phyloP scores from a whole-genome alignment of 495 filamentous ascomycete genomes.

The Lindgomyces ingoldianus region DNA sequence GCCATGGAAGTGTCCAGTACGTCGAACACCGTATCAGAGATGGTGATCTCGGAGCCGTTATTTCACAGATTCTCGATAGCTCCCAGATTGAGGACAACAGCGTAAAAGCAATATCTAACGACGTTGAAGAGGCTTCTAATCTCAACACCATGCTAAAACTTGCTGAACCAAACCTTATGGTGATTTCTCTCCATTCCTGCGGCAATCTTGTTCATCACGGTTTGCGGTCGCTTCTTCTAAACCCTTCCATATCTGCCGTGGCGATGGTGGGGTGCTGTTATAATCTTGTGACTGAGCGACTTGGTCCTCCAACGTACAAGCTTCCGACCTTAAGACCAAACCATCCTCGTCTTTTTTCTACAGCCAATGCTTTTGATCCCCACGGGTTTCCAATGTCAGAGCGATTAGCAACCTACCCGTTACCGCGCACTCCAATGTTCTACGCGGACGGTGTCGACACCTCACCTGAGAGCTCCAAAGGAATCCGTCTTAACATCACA shows the following conservation, averaged over 20 bases:
- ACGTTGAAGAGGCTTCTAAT: slow-evolving; percentile 27
- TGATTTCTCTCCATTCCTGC: slow-evolving; percentile 94
- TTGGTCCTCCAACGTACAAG: slow-evolving; percentile 84
- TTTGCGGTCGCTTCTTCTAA: slow-evolving; percentile 78
- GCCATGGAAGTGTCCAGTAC: slow-evolving; percentile 54
- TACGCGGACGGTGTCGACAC: slow-evolving; percentile 37
- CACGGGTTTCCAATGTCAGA: slow-evolving; percentile 93
- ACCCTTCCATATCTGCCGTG: slow-evolving; percentile 79
- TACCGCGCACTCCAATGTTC: slow-evolving; percentile 6
- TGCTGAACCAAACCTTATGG: slow-evolving; percentile 58
- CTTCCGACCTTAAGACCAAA: slow-evolving; percentile 63
- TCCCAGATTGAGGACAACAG: slow-evolving; percentile 12
- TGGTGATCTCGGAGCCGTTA: slow-evolving; percentile 43
- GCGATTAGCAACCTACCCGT: slow-evolving; percentile 58
- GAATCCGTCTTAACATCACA: slow-evolving; percentile 88
- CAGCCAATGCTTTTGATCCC: slow-evolving; percentile 69
- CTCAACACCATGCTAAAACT: slow-evolving; percentile 39
- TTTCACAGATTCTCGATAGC: slow-evolving; percentile 36
- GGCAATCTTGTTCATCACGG: slow-evolving; percentile 96
- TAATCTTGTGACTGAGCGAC: slow-evolving; percentile 88
- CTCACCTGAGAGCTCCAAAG: slow-evolving; percentile 41
- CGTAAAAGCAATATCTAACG: slow-evolving; percentile 8
- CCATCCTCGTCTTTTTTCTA: slow-evolving; percentile 58
- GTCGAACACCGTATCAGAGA: slow-evolving; percentile 58
- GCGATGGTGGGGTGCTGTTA: slow-evolving; percentile 98